Conservation (phyloP, 768 basidiomycete genomes). For the Podaxis sp. region DNA sequence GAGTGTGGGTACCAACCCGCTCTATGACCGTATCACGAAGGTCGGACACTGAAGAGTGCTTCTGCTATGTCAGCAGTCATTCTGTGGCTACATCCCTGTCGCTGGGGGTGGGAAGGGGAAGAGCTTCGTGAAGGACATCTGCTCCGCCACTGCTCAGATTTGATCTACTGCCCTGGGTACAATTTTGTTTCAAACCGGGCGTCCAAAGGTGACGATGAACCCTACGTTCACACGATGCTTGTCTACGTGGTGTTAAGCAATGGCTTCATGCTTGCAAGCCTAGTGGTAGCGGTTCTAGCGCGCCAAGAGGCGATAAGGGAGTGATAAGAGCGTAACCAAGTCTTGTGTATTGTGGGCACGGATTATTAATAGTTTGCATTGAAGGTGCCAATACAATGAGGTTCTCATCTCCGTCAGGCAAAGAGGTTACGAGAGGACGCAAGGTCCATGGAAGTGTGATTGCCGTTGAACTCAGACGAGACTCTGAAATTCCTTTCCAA, state of each 20-base stretch:
- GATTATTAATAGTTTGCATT: background rate
- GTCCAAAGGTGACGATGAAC: background rate
- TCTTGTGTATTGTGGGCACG: background rate
- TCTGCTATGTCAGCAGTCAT: background rate
- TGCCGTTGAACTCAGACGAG: background rate
- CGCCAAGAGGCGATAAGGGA: conserved; percentile 4
- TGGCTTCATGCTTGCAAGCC: background rate
- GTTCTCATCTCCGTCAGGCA: background rate
- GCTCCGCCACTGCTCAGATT: background rate
- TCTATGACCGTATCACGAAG: background rate
- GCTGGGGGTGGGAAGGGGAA: background rate
- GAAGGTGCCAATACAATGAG: background rate
- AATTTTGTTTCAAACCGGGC: background rate
- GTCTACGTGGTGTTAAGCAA: background rate
- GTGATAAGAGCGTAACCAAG: background rate
- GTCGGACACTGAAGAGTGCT: background rate
- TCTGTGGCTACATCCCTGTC: background rate
- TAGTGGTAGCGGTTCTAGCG: background rate
- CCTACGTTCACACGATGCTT: background rate
- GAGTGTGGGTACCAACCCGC: conserved; percentile 4
- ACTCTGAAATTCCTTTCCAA: background rate
- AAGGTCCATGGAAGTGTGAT: background rate
- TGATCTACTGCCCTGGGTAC: background rate
- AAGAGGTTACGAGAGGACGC: background rate
- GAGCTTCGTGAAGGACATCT: background rate